Evolutionary conservation across 75 land plant genomes (phyloP).

Genomic region (Sequoiadendron giganteum): DNA sequence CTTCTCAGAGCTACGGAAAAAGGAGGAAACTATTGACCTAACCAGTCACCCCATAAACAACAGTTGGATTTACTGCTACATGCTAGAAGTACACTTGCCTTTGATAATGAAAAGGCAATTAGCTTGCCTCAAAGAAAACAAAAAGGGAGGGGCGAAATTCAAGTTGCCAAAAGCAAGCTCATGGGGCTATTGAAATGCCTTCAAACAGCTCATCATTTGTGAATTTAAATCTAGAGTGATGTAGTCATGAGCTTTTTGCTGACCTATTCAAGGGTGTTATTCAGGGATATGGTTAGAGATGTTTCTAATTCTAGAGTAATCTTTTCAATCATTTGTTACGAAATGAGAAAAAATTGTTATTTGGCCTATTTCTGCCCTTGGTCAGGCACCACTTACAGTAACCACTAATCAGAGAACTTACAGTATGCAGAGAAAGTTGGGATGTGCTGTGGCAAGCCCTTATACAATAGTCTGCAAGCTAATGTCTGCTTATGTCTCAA

Average conservation of each 20-base stretch:
- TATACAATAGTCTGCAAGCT: not conserved
- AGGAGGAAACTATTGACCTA: not conserved
- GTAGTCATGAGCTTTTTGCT: not conserved
- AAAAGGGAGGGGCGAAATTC: not conserved
- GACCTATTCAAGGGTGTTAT: not conserved
- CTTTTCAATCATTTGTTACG: not conserved
- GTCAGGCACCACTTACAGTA: not conserved
- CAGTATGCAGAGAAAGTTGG: not conserved
- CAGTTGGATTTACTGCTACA: too few species aligned
- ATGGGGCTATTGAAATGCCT: not conserved
- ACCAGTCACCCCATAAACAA: not conserved
- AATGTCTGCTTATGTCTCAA: not conserved
- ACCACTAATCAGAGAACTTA: not conserved
- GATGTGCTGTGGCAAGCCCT: not conserved
- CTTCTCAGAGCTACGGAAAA: not conserved
- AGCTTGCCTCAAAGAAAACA: too few species aligned
- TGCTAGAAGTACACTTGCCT: too few species aligned
- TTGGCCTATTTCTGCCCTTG: not conserved
- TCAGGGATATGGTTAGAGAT: not conserved
- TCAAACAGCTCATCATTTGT: not conserved
- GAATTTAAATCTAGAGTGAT: not conserved
- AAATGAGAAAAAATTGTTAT: not conserved
- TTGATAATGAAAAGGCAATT: too few species aligned
- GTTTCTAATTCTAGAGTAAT: not conserved
- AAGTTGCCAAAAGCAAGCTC: not conserved